phyloP scores from a whole-genome alignment of 2,329 filamentous ascomycete species.

The Ascochyta lentis region DNA sequence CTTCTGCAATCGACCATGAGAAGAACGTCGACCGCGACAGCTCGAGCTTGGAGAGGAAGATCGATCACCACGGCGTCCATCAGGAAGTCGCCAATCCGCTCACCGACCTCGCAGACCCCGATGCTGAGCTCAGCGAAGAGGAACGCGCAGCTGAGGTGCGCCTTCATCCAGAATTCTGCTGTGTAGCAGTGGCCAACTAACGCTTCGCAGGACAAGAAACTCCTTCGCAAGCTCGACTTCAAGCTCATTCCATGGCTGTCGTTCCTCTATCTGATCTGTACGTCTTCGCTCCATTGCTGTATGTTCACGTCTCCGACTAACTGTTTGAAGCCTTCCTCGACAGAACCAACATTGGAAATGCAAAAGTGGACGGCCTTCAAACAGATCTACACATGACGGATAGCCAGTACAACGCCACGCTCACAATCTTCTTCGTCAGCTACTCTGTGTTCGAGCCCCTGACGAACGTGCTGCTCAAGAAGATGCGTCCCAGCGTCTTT shows the following conservation, averaged over 20 bases:
- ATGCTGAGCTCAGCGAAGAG: slow-evolving; percentile 68
- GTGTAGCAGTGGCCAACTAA: neutral
- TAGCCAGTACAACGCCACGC: slow-evolving; percentile 72
- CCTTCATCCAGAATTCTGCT: slow-evolving; percentile 9
- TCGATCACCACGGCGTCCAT: slow-evolving; percentile 20
- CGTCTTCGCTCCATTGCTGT: neutral
- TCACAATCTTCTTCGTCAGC: slow-evolving; percentile 87
- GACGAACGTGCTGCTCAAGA: slow-evolving; percentile 82
- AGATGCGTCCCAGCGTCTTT: slow-evolving; percentile 76
- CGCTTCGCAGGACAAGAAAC: slow-evolving; percentile 62
- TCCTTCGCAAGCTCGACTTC: slow-evolving; percentile 68
- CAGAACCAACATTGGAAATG: slow-evolving; percentile 80
- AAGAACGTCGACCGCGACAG: slow-evolving; percentile 20
- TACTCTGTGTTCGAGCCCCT: slow-evolving; percentile 81
- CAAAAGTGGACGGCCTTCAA: slow-evolving; percentile 64
- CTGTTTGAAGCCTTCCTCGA: slow-evolving; percentile 61
- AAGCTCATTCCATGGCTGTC: slow-evolving; percentile 71
- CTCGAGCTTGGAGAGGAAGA: slow-evolving; percentile 31
- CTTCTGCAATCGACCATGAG: slow-evolving; percentile 28
- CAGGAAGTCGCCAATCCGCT: slow-evolving; percentile 20
- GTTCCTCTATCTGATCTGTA: slow-evolving; percentile 73
- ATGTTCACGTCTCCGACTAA: neutral
- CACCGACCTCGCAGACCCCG: slow-evolving; percentile 59
- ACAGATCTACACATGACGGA: slow-evolving; percentile 68
- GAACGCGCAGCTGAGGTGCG: slow-evolving; percentile 68